A percentile compares a stretch with the other conserved stretches of the same genome.
Conservation (phyloP, 1,284 basidiomycete genomes). For the Leccinum variabile region DNA sequence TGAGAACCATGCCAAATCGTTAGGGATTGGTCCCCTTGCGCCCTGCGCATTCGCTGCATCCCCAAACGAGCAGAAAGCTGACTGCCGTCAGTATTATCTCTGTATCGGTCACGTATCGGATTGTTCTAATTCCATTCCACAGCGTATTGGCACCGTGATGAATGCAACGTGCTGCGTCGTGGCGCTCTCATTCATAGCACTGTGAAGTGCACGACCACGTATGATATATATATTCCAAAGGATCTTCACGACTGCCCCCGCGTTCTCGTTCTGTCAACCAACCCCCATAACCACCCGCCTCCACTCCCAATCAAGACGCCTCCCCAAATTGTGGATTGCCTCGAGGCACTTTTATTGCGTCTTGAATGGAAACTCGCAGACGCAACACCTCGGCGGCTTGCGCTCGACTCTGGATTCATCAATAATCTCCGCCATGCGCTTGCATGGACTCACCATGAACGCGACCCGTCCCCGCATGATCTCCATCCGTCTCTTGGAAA, state of each 20-base stretch:
- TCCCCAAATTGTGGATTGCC: background rate
- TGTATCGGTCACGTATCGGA: too few species aligned
- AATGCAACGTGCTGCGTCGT: background rate
- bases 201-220: conserved; percentile 14
- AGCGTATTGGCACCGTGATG: conserved; percentile 27
- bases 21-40: too few species aligned
- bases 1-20: too few species aligned
- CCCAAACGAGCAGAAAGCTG: too few species aligned
- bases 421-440: background rate
- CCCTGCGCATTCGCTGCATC: too few species aligned
- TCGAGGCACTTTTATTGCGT: conserved; percentile 1
- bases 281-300: conserved; percentile 19
- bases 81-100: too few species aligned
- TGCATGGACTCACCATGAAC: background rate
- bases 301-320: conserved; percentile 19
- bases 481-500: background rate
- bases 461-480: background rate
- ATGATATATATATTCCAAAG: conserved; percentile 24
- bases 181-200: background rate
- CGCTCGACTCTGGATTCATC: conserved; percentile 27
- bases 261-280: conserved; percentile 17
- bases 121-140: too few species aligned
- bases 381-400: conserved; percentile 27
- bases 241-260: conserved; percentile 18
- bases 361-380: conserved; percentile 29